A percentile compares a stretch with the other conserved stretches of the same genome.
These are phyloP conservation scores for Moniliophthora roreri DNA, from an alignment of 1,284 basidiomycete species.

Conservation along the genomic window DNA sequence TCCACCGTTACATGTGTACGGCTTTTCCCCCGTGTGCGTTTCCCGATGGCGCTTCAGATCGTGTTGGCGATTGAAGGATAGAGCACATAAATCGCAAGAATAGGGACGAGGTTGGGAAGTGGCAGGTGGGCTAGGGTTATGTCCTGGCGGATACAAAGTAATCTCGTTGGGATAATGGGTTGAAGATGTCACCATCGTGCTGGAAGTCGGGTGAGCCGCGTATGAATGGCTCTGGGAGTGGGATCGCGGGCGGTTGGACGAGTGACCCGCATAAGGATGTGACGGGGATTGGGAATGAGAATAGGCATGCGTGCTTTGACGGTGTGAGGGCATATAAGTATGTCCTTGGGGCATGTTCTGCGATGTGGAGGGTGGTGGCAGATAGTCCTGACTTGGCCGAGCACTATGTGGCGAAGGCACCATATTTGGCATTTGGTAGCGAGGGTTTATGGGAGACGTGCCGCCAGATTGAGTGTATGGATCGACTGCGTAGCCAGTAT, in stretches of 20 bases:
- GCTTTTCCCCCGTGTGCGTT: constrained; percentile 80
- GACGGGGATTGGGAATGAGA: constrained; percentile 11
- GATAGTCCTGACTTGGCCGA: constrained; percentile 8
- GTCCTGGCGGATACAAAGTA: constrained; percentile 32
- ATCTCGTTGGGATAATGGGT: constrained; percentile 24
- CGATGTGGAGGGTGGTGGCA: constrained; percentile 7
- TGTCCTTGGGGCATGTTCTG: not conserved
- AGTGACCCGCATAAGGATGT: constrained; percentile 7
- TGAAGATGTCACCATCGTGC: not conserved
- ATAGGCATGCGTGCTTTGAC: constrained; percentile 8
- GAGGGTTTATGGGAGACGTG: constrained; percentile 8
- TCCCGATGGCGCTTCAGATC: constrained; percentile 80
- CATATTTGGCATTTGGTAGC: constrained; percentile 2
- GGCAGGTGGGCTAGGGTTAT: constrained; percentile 53
- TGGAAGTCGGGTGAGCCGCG: constrained; percentile 5
- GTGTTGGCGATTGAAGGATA: constrained; percentile 81
- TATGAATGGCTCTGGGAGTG: constrained; percentile 21
- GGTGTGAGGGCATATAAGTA: constrained; percentile 4
- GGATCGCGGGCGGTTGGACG: constrained; percentile 22
- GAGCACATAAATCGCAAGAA: constrained; percentile 74
- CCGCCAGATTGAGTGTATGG: constrained; percentile 5
- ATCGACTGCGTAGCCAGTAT: not conserved
- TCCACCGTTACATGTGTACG: constrained; percentile 75
- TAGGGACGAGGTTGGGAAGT: constrained; percentile 69
- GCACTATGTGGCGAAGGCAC: constrained; percentile 1